Conservation (phyloP, 1,284 basidiomycete species). For the Cryptococcus maquisensis region DNA sequence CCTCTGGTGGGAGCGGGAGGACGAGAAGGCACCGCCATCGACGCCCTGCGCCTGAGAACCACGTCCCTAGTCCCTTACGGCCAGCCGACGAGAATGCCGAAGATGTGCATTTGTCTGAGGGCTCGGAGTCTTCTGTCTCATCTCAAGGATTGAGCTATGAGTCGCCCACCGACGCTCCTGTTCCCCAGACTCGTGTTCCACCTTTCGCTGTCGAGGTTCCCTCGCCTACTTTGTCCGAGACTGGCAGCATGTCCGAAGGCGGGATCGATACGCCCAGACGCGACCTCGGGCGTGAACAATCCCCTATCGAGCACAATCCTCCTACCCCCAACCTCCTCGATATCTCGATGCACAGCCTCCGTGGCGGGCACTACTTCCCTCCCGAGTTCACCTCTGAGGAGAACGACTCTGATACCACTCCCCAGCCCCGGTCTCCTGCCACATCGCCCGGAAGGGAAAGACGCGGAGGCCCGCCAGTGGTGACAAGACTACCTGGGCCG, state of each 20-base stretch:
- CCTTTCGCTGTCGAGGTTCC: conserved; percentile 12
- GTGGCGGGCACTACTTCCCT: conserved; percentile 33
- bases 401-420: neutral
- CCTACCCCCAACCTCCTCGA: conserved; percentile 56
- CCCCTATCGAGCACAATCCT: conserved; percentile 51
- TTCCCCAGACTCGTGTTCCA: conserved; percentile 32
- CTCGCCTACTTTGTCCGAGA: neutral
- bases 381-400: neutral
- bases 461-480: neutral
- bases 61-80: conserved; percentile 36
- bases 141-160: conserved; percentile 21
- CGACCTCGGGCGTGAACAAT: conserved; percentile 12
- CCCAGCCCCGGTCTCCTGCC: neutral
- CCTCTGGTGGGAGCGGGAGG: neutral
- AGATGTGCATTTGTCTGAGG: conserved; percentile 23
- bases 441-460: too few species aligned
- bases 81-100: conserved; percentile 24
- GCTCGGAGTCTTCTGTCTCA: neutral
- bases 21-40: conserved; percentile 9
- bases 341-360: conserved; percentile 51
- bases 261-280: conserved; percentile 6
- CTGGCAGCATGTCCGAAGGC: neutral
- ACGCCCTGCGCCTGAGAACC: conserved; percentile 23
- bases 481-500: neutral
- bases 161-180: conserved; percentile 46